Evolutionary conservation across 2,329 filamentous ascomycete species (phyloP), one percentile per base, ranked within the genome.

Genomic region (Epichloe typhina): DNA sequence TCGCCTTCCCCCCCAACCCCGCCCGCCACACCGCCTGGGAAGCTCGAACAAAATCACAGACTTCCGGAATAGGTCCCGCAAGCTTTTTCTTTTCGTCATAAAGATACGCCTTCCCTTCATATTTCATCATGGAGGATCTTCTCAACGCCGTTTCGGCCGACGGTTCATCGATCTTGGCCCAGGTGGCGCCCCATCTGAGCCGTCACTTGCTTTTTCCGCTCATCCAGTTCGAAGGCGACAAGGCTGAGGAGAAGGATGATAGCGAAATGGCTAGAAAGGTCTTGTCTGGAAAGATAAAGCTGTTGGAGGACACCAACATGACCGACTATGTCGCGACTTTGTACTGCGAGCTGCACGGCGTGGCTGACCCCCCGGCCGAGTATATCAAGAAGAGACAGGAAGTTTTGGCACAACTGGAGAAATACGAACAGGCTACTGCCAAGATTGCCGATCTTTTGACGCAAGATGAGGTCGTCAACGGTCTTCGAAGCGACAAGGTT

Each of bases 281-380:
- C 61, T 84, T 84, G 56, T 81, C 86, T 66, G 83, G 89, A 61
- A 95, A 95, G 71, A 95, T 91, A 69, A 84, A 91, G 72, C 82
- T 98, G 53, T 82, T 98, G 60, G 91, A 95, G 74, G 84, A 89
- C 69, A 97, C 93, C 64, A 96, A 97, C 77, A 98, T 98, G 93
- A 93, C 86, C 63, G 93, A 98, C 71, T 98, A 95, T 68, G 88
- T 97, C 50, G 90, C 90, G 64, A 86, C 84, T 63, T 75, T 98
- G 59, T 88, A 95, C 76, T 86, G 86, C 67, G 86, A 96, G 64
- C 81, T 98, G 58, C 82, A 97, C 73, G 78, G 83, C 61, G 80
- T 88, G 57, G 77, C 85, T 54, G 79, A 87, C 55, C 74, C 86
- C 90, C 90, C 93, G 47, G 78, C 84, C 56, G 89, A 96, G 70